Evolutionary conservation across 192 early-diverging fungal genomes (phyloP).

Genomic region (Coemansia umbellata): DNA sequence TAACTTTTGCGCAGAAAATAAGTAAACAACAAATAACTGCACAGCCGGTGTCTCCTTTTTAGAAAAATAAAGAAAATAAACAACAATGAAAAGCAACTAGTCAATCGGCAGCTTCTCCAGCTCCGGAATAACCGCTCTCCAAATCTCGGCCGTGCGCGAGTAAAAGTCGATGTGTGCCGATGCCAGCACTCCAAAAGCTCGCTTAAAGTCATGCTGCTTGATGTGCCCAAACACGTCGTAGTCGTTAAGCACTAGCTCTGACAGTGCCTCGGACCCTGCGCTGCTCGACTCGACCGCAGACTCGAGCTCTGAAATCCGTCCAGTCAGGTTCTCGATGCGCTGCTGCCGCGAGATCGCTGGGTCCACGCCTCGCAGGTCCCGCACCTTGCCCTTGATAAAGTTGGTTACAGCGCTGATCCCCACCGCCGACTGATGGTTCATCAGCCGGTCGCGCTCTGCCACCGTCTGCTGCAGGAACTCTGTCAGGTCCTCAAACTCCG

Average conservation of each 20-base stretch:
- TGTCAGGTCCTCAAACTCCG: conserved; percentile 88
- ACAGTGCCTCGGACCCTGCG: conserved; percentile 67
- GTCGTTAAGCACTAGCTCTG: conserved; percentile 75
- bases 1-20: background rate
- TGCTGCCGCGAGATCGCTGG: conserved; percentile 76
- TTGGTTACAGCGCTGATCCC: conserved; percentile 59
- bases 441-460: conserved; percentile 68
- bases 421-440: conserved; percentile 58
- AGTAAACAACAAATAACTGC: background rate
- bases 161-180: conserved; percentile 82
- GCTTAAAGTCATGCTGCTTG: conserved; percentile 80
- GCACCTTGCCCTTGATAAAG: conserved; percentile 82
- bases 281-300: conserved; percentile 75
- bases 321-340: conserved; percentile 69
- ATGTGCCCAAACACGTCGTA: conserved; percentile 75
- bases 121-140: conserved; percentile 82
- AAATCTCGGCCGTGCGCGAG: conserved; percentile 64
- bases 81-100: background rate
- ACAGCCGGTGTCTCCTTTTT: background rate
- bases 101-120: conserved; percentile 64
- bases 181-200: conserved; percentile 67
- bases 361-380: conserved; percentile 86
- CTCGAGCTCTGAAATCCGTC: conserved; percentile 72
- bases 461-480: conserved; percentile 69
- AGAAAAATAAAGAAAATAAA: background rate